These are phyloP conservation scores for Hysterangium stoloniferum DNA, from an alignment of 768 basidiomycete genomes.

Conservation along the genomic window DNA sequence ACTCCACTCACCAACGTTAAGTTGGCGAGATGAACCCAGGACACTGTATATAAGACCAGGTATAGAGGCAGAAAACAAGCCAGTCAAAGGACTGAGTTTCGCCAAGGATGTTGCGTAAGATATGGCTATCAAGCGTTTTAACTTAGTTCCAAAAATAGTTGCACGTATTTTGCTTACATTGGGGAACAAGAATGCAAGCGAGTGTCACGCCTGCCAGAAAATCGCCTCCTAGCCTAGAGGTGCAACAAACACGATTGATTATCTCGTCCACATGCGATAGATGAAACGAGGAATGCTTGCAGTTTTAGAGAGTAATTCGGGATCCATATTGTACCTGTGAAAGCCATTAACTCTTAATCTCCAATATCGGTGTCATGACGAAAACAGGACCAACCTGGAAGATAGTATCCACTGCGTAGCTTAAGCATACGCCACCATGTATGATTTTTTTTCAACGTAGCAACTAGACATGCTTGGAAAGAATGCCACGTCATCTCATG, in stretches of 20 bases:
- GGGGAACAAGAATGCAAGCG: slow-evolving; percentile 75
- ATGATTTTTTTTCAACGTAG: too few species aligned
- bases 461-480: too few species aligned
- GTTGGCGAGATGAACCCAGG: slow-evolving; percentile 76
- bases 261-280: slow-evolving; percentile 24
- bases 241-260: slow-evolving; percentile 16
- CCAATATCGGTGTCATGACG: neutral
- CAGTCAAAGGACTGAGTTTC: slow-evolving; percentile 75
- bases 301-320: slow-evolving; percentile 62
- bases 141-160: too few species aligned
- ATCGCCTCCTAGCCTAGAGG: slow-evolving; percentile 52
- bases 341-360: too few species aligned
- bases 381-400: slow-evolving; percentile 7
- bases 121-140: slow-evolving; percentile 34
- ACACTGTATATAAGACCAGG: slow-evolving; percentile 85
- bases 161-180: slow-evolving; percentile 36
- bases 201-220: slow-evolving; percentile 85
- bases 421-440: slow-evolving; percentile 6
- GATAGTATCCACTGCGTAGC: slow-evolving; percentile 7
- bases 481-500: too few species aligned
- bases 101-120: slow-evolving; percentile 88
- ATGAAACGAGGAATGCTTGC: slow-evolving; percentile 38
- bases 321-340: slow-evolving; percentile 54
- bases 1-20: slow-evolving; percentile 41
- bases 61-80: slow-evolving; percentile 82